Evolutionary conservation across 2,329 filamentous ascomycete species (phyloP).

Genomic region (Rhexocercosporidium sp.): DNA sequence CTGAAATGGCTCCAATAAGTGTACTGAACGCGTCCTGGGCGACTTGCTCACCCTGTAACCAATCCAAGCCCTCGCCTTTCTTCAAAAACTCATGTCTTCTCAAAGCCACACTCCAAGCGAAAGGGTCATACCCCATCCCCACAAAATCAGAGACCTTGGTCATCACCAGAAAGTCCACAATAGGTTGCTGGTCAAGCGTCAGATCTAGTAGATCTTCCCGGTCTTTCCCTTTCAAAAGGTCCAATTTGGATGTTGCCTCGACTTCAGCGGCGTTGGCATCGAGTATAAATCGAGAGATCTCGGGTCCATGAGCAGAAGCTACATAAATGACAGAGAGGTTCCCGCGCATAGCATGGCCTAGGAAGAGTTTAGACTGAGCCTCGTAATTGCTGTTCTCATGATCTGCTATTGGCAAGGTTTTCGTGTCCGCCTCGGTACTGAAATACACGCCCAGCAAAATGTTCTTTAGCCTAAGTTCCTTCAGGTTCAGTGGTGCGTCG

Average conservation of each 20-base stretch:
- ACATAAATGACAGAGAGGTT: constrained; percentile 47
- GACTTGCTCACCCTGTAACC: constrained; percentile 27
- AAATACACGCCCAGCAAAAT: constrained; percentile 36
- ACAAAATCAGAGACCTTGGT: constrained; percentile 48
- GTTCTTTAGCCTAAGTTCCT: constrained; percentile 15
- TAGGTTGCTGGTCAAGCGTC: constrained; percentile 51
- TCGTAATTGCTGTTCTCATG: constrained; percentile 30
- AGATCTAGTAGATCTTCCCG: constrained; percentile 43
- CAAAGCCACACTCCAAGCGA: constrained; percentile 52
- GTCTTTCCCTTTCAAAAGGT: constrained; percentile 47
- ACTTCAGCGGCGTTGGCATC: constrained; percentile 44
- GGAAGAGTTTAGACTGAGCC: constrained; percentile 44
- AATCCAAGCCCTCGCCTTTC: constrained; percentile 5
- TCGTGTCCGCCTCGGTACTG: constrained; percentile 22
- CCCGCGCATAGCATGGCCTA: constrained; percentile 39
- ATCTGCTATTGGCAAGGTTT: constrained; percentile 25
- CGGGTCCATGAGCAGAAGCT: constrained; percentile 46
- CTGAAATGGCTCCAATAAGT: constrained; percentile 28
- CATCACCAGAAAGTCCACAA: constrained; percentile 56
- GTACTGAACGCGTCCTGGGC: constrained; percentile 33
- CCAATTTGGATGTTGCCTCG: constrained; percentile 48
- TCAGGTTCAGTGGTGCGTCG: constrained; percentile 13
- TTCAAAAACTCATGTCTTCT: constrained; percentile 29
- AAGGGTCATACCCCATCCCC: constrained; percentile 50
- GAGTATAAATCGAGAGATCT: constrained; percentile 45